Base-by-base conservation (phyloP, 2,329 filamentous ascomycete genomes). In the Aspergillus japonicus region DNA sequence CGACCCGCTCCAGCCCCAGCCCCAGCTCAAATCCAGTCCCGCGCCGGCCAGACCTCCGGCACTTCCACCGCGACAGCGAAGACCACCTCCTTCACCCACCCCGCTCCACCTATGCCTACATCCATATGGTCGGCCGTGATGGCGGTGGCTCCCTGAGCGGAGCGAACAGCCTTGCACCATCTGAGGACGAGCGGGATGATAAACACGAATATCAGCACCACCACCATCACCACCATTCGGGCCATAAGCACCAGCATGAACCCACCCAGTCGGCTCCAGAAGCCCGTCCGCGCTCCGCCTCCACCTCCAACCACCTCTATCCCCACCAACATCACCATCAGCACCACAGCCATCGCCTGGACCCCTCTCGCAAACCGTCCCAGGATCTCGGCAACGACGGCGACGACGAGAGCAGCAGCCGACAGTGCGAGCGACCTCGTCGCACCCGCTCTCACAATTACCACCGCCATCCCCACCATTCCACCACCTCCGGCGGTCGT, bases 131-230 rank as follows among this genome's bases (percentile, higher is more conserved):
- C 29, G 80, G 78, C 53, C 76, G 79, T 48, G 80, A 82, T 58
- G 78, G 77, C 39, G 80, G 79, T 29, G 79, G 79, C 23, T 80
- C 78, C 10, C 66, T 74, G 48, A 81, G 78, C 60, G 80, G 80
- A 35, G 74, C 74, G 7, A 76, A 76, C 55, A 80, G 77, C 59
- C 71, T 72, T 44, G 71, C 67, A 4, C 64, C 70, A 29, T 75
- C 72, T 6, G 72, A 73, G 56, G 70, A 74, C 47, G 74, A 77
- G 56, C 66, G 64, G 23, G 69, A 72, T 11, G 66, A 71, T 35
- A 59, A 64, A 14, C 33, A 21, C 14, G 39, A 42, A 56, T 24
- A 42, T 24, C 21, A 56, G 12, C 47, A 59, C 21, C n/a, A 50
- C 26, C 48, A 59, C 26, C n/a, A 49, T 16, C 21, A 47, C n/a